Conservation (phyloP, 345 rosid species). For the Eucalyptus curtisii region DNA sequence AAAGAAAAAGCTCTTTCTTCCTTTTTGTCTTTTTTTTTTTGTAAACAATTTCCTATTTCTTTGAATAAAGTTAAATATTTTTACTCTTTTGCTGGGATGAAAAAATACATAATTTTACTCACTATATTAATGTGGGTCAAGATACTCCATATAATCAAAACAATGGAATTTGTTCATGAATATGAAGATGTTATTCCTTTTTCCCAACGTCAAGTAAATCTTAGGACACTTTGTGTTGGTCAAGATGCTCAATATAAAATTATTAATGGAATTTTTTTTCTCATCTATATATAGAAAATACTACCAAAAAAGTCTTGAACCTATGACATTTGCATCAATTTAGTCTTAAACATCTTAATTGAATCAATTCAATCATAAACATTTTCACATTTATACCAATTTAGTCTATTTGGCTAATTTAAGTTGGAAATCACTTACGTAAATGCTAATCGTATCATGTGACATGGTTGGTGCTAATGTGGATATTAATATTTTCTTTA, state of each 20-base stretch:
- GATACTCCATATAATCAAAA: neutral
- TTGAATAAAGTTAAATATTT: neutral
- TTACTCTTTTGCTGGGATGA: neutral
- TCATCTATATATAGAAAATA: no score
- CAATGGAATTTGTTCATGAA: neutral
- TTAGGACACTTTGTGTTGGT: neutral
- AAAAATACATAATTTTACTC: neutral
- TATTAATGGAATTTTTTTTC: neutral
- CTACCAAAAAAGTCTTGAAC: neutral
- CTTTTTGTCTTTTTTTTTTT: neutral
- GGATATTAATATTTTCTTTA: no score
- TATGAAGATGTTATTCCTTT: neutral
- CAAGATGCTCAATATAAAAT: neutral
- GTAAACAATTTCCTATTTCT: neutral
- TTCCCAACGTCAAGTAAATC: neutral
- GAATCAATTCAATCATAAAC: neutral
- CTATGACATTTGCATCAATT: neutral
- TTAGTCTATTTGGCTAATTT: no score
- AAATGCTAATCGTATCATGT: fast-evolving
- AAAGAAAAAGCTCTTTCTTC: neutral
- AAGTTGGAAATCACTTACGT: fast-evolving
- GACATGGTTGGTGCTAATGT: fast-evolving
- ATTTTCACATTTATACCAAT: neutral
- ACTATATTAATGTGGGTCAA: neutral
- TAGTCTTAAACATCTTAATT: neutral